Conservation (phyloP, 768 basidiomycete genomes). For the Naganishia onofrii region DNA sequence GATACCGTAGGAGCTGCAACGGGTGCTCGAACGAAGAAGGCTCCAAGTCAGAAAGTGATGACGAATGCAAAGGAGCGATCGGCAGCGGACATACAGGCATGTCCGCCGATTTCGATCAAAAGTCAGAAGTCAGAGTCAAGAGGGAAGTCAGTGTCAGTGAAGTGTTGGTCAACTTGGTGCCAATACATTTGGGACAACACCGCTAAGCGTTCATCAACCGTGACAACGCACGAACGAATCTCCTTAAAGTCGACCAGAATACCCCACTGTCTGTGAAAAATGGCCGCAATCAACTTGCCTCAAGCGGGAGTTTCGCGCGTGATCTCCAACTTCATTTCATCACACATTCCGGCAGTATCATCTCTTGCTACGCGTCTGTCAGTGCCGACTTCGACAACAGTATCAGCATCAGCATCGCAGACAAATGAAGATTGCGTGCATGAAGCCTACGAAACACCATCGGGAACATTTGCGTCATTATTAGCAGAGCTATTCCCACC, state of each 20-base stretch:
- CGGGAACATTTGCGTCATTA: conserved; percentile 53
- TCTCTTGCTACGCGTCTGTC: conserved; percentile 10
- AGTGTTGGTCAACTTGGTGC: no score
- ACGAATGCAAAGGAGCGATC: conserved; percentile 8
- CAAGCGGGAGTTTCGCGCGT: conserved; percentile 19
- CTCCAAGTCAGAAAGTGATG: neutral
- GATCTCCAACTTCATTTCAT: conserved; percentile 10
- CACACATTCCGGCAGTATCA: conserved; percentile 2
- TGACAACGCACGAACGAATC: neutral
- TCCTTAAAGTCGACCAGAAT: neutral
- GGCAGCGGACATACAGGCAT: neutral
- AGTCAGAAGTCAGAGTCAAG: neutral
- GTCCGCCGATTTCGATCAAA: conserved; percentile 19
- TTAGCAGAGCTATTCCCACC: conserved; percentile 77
- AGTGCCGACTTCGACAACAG: conserved; percentile 10
- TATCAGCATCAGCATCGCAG: conserved; percentile 31
- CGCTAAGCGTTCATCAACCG: neutral
- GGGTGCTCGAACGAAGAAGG: neutral
- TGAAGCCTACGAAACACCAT: conserved; percentile 23
- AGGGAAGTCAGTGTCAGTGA: no score
- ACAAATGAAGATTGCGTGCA: conserved; percentile 41
- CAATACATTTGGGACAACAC: no score
- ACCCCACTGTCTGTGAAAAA: neutral
- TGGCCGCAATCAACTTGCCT: conserved; percentile 23
- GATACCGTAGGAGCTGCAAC: neutral